Conservation (phyloP, 2,329 filamentous ascomycete species). For the Talaromyces sp. region DNA sequence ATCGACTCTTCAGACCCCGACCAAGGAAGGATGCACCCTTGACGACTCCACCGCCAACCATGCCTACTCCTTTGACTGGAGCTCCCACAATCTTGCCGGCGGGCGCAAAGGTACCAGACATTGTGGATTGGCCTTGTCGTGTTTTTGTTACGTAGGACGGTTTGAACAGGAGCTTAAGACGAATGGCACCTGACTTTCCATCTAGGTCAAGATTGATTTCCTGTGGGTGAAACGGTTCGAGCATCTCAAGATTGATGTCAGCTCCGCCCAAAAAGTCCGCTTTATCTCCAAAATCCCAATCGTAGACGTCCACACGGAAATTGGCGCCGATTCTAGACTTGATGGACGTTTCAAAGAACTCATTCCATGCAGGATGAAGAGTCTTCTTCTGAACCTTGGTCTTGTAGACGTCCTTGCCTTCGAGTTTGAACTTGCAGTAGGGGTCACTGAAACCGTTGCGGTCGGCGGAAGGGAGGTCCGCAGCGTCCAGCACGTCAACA, state of each 20-base stretch:
- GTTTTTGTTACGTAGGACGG: constrained; percentile 85
- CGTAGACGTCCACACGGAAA: constrained; percentile 79
- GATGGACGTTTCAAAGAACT: constrained; percentile 82
- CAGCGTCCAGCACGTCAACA: constrained; percentile 85
- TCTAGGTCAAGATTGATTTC: constrained; percentile 74
- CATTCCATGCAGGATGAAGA: constrained; percentile 89
- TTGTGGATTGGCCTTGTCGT: constrained; percentile 86
- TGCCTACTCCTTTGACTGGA: constrained; percentile 88
- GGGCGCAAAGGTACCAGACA: constrained; percentile 81
- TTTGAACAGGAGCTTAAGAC: constrained; percentile 84
- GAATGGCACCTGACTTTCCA: constrained; percentile 81
- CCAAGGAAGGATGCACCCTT: constrained; percentile 89
- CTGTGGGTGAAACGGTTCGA: constrained; percentile 81
- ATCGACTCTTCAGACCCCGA: constrained; percentile 65
- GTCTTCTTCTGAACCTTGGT: constrained; percentile 97
- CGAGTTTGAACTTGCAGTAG: constrained; percentile 90
- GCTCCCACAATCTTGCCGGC: constrained; percentile 89
- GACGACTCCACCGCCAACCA: constrained; percentile 76
- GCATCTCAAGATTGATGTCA: constrained; percentile 68
- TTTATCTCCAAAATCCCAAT: constrained; percentile 96
- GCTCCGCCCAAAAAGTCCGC: constrained; percentile 83
- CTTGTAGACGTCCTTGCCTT: constrained; percentile 88
- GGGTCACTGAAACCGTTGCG: constrained; percentile 96
- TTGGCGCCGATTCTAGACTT: constrained; percentile 80
- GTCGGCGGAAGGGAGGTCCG: constrained; percentile 86